phyloP scores from a whole-genome alignment of 2,329 filamentous ascomycete species.

The Aspergillus alliaceus region DNA sequence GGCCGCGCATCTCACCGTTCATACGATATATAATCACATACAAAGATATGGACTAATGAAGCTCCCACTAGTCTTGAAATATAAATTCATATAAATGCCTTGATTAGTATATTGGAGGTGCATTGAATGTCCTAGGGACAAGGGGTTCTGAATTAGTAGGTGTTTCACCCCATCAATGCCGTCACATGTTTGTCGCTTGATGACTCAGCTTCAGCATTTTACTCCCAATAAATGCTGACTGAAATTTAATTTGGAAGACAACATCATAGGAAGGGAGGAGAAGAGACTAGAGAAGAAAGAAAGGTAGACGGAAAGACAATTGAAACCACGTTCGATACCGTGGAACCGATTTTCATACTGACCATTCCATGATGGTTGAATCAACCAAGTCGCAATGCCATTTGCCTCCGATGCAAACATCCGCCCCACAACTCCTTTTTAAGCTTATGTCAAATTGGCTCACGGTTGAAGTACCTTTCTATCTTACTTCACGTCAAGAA shows the following conservation, averaged over 20 bases:
- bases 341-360: no score
- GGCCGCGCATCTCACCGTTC: conserved; percentile 6
- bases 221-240: no score
- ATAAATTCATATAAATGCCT: background rate
- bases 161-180: background rate
- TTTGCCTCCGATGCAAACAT: no score
- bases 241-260: no score
- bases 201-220: background rate
- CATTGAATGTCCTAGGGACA: background rate
- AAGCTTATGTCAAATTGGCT: conserved; percentile 11
- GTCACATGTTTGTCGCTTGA: background rate
- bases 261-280: no score
- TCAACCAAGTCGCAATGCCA: no score
- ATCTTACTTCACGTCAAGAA: background rate
- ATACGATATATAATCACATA: background rate
- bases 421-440: conserved; percentile 4
- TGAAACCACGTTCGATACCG: no score
- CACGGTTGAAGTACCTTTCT: background rate
- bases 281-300: no score
- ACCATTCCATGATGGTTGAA: no score
- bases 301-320: no score
- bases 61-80: background rate
- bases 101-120: background rate
- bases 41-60: background rate
- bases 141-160: background rate